These are phyloP conservation scores for Dactylella cylindrospora DNA, from an alignment of 2,329 filamentous ascomycete genomes.

Conservation along the genomic window DNA sequence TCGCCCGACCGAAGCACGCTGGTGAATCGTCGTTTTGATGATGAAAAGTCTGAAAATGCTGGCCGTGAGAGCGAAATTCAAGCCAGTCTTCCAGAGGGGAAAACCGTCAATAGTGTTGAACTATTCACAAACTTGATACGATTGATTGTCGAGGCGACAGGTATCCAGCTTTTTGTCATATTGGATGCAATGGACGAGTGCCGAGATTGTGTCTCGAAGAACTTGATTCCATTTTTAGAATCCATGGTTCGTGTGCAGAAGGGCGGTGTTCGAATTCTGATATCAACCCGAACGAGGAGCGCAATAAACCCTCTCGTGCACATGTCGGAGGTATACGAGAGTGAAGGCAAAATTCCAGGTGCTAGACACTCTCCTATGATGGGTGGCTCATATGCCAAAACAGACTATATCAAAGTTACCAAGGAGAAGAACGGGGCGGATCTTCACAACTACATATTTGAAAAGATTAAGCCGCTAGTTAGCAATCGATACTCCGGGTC, in stretches of 20 bases:
- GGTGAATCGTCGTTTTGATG: background rate
- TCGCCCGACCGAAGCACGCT: background rate
- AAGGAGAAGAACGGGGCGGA: background rate
- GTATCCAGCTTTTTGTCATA: background rate
- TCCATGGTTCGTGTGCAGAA: background rate
- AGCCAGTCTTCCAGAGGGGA: background rate
- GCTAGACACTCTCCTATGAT: background rate
- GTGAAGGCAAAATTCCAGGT: background rate
- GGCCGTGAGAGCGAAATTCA: background rate
- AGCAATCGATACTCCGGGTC: background rate
- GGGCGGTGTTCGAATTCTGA: background rate
- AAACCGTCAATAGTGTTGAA: background rate
- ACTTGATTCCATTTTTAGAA: background rate
- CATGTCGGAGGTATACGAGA: background rate
- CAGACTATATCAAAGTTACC: background rate
- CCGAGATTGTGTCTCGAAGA: background rate
- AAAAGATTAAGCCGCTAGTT: background rate
- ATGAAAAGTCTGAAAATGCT: background rate
- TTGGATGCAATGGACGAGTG: constrained; percentile 6
- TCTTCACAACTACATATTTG: background rate
- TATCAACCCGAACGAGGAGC: background rate
- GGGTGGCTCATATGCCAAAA: background rate
- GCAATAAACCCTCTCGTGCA: background rate
- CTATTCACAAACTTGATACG: background rate
- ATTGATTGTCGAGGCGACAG: background rate